Evolutionary conservation across 192 early-diverging fungal genomes (phyloP), one percentile per base, ranked within the genome.

Genomic region (Powellomyces hirtus): DNA sequence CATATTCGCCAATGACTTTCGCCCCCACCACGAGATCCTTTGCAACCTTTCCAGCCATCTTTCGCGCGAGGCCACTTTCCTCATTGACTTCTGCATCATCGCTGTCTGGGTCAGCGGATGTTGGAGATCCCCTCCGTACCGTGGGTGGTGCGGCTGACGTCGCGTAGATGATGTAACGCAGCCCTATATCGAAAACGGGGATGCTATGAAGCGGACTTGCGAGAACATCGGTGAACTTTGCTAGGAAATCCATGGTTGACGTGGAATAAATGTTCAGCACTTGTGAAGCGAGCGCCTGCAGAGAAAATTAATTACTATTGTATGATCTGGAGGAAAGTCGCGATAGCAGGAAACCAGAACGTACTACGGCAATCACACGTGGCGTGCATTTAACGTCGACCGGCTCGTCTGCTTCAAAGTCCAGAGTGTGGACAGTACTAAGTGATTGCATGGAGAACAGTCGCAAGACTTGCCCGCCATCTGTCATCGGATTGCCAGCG

Each of bases 11-110:
- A 16, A 94, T 69, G 33, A 85, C 81, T 45, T 86, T 91, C n/a
- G 91, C 88, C 11, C 92, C 90, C 40, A 80, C 82, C 34, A 90
- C 81, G 11, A 92, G 81, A 63, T 94, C 92, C 56, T 92, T 92
- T 24, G 89, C 90, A 20, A 92, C 88, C 33, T 89, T 90, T 37
- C 83, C 84, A 1, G 90, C 90, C 24, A 85, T 71, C 81, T 68
- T 81, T 66, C 77, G 62, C 30, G 62, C 65, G 36, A 62, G 16
- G 37, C 30, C 46, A 26, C n/a, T n/a, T n/a, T 72, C 50, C 7
- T 30, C 38, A 16, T 18, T n/a, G 3, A 10, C 35, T 20, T 77
- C 62, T 36, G 57, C 46, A 36, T 64, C 53, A n/a, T 60, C 53
- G 66, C 36, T 37, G 38, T 68, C 64, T 34, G 22, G 2, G 1